Conservation (phyloP, 108 stramenopile genomes). For the Nannochloropsis gaditana region DNA sequence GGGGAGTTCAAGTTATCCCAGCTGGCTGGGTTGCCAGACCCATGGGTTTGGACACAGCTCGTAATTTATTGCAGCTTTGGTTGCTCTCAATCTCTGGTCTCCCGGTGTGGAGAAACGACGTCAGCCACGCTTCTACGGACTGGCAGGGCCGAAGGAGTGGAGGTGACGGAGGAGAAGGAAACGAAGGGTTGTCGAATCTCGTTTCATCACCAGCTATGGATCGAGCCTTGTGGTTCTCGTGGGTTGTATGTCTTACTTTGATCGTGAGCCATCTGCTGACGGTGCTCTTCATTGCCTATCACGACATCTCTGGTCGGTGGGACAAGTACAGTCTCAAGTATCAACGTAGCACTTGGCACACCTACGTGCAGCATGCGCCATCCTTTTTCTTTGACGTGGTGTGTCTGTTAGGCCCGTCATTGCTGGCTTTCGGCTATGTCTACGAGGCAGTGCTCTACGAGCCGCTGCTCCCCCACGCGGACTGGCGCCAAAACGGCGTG, state of each 20-base stretch:
- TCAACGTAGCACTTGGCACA: not conserved
- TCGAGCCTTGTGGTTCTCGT: not conserved
- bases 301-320: not conserved
- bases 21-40: not conserved
- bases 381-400: not conserved
- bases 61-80: not conserved
- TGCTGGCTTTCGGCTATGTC: constrained; percentile 17
- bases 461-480: not conserved
- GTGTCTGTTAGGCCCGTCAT: not conserved
- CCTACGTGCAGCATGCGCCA: not conserved
- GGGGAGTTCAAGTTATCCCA: not conserved
- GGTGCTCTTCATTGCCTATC: not conserved
- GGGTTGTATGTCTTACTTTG: not conserved
- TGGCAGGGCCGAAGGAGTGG: not conserved
- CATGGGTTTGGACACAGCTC: not conserved
- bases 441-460: constrained; percentile 6
- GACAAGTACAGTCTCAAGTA: not conserved
- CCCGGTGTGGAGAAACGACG: not conserved
- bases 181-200: not conserved
- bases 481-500: not conserved
- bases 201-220: not conserved
- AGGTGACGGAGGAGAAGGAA: not conserved
- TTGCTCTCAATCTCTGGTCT: not conserved
- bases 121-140: not conserved
- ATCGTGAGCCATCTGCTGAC: constrained; percentile 12